A percentile compares a stretch with the other conserved stretches of the same genome.
These are phyloP conservation scores for Exophiala xenobiotica DNA, from an alignment of 2,329 filamentous ascomycete genomes.

Conservation along the genomic window DNA sequence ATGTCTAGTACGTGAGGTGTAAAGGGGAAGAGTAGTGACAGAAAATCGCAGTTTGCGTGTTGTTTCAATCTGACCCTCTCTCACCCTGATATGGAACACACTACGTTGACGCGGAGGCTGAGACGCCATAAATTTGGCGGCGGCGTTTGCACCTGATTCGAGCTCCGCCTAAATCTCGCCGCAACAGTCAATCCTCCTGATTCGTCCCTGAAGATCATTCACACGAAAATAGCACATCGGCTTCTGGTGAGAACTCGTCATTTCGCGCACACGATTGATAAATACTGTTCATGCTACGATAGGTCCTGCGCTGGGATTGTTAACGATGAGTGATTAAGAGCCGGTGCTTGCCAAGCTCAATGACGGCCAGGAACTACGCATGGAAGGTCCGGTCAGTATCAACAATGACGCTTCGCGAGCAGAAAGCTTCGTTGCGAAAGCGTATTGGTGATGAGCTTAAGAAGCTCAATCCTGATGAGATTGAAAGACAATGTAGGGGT, in stretches of 20 bases:
- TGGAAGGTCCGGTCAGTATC: constrained; percentile 10
- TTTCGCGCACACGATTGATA: too few species aligned
- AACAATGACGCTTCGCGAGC: constrained; percentile 21
- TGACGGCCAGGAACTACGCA: constrained; percentile 9
- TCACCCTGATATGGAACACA: constrained; percentile 2
- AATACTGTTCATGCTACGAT: too few species aligned
- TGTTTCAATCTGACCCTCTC: constrained; percentile 1
- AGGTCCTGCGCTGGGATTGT: too few species aligned
- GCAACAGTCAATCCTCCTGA: background rate
- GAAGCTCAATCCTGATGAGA: constrained; percentile 20
- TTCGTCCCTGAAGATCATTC: background rate
- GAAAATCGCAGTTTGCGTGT: constrained; percentile 7
- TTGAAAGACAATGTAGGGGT: constrained; percentile 30
- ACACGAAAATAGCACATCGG: background rate
- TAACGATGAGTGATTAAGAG: too few species aligned
- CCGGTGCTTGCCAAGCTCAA: background rate
- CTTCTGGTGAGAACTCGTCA: too few species aligned
- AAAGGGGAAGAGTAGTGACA: background rate
- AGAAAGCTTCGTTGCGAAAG: constrained; percentile 29
- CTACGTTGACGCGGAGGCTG: constrained; percentile 25
- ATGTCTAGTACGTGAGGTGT: constrained; percentile 9
- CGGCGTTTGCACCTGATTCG: too few species aligned
- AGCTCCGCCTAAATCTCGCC: background rate
- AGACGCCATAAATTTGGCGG: constrained; percentile 22
- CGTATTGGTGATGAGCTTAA: constrained; percentile 19